Base-by-base conservation (phyloP, 1,139 yeast genomes). In the Blastobotrys serpentis region DNA sequence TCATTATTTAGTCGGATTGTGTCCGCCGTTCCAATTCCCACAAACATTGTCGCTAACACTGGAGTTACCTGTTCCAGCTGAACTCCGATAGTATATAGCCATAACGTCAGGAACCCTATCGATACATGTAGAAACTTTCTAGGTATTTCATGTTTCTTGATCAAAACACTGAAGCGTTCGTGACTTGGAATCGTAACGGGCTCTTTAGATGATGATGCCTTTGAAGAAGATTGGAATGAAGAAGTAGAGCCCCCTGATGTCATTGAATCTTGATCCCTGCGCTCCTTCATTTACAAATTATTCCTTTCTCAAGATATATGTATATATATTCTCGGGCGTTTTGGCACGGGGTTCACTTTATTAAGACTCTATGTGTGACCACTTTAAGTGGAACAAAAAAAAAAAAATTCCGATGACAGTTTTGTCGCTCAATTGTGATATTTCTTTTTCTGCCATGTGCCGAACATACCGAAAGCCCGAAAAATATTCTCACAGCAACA, bases 101-200 rank as follows among this genome's bases (percentile, higher is more conserved):
- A 83, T 36, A 92, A 68, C 1, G 97, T 83, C 42, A 89, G 62
- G 52, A 87, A 75, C 0, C 97, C 98, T 48, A 89, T 87, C 1
- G 95, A 84, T 4, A 92, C 84, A 65, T 92, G 98, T 52, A 92
- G 79, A 3, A 77, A 71, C 65, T 92, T 92, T 59, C 98, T 77
- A 2, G 96, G 94, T 18, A 92, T 74, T 66, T 92, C 98, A 63
- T 92, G 92, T 61, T 85, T 86, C 34, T 82, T 76, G 37, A 83
- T 66, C 56, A 81, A 80, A 45, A 73, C 73, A 19, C 78, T 75
- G 60, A 81, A 73, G 54, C 62, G 59, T 43, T 58, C 55, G 50
- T 71, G 74, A 1, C 71, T 56, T 6, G 66, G 66, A n/a, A 63
- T 59, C 2, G 43, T 44, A 23, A 23, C 26, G 10, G 26, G 26